A percentile compares a stretch with the other conserved stretches of the same genome.
These are phyloP conservation scores for Zasmidium cellare DNA, from an alignment of 2,329 filamentous ascomycete species.

Conservation along the genomic window DNA sequence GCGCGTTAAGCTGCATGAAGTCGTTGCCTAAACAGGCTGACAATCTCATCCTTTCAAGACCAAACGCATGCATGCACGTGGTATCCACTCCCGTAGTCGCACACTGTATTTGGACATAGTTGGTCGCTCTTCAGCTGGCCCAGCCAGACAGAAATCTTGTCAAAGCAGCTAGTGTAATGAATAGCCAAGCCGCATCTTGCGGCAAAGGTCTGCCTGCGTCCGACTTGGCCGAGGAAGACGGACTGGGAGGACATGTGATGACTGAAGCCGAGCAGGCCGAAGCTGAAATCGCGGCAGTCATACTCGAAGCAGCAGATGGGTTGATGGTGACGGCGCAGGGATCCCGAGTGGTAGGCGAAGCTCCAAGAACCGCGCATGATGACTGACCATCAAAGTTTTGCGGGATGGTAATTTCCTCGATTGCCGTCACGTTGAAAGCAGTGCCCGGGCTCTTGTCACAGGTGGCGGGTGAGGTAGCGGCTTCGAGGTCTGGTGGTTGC, in stretches of 20 bases:
- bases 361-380: constrained; percentile 2
- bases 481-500: constrained; percentile 1
- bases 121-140: neutral
- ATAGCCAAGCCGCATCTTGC: neutral
- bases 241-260: neutral
- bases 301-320: constrained; percentile 1
- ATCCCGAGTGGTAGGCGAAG: neutral
- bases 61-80: too few species aligned
- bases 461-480: neutral
- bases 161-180: neutral
- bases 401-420: neutral
- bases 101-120: too few species aligned
- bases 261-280: neutral
- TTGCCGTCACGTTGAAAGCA: constrained; percentile 3
- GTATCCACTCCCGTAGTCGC: too few species aligned
- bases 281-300: neutral
- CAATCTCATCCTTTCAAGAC: too few species aligned
- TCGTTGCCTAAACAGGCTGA: neutral
- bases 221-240: neutral
- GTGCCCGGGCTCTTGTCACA: neutral
- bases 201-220: neutral
- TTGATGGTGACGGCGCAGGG: constrained; percentile 4
- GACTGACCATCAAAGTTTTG: neutral
- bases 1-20: neutral
- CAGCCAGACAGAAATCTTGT: neutral